Percentiles rank a stretch among this genome's conserved stretches.
Conservation (phyloP, 345 rosid genomes). For the Sisymbrium altissimum region DNA sequence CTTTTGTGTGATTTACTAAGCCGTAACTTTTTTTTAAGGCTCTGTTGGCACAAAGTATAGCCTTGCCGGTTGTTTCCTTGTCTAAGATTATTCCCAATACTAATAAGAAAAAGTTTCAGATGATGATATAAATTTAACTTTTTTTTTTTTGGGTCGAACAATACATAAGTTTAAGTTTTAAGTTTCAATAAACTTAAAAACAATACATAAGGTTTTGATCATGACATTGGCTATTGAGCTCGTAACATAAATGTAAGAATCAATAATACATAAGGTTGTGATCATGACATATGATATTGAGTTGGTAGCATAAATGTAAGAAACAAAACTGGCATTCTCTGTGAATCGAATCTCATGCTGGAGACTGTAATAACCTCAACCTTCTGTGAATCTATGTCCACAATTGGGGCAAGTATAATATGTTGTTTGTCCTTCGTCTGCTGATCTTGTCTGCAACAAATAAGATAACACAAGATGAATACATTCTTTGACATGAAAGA, state of each 20-base stretch:
- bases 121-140: neutral
- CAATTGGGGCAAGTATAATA: conserved; percentile 34
- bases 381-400: conserved; percentile 35
- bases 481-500: neutral
- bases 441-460: conserved; percentile 30
- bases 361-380: conserved; percentile 12
- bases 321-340: conserved; percentile 4
- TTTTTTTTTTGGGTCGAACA: too few species aligned
- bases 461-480: neutral
- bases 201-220: neutral
- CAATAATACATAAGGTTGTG: neutral
- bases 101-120: neutral
- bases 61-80: neutral
- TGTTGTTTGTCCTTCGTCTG: conserved; percentile 32
- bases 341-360: neutral
- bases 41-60: conserved; percentile 6
- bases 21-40: conserved; percentile 15
- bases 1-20: conserved; percentile 28
- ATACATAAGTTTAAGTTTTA: too few species aligned
- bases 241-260: neutral
- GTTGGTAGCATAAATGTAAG: neutral
- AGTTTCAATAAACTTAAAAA: neutral
- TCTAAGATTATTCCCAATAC: neutral
- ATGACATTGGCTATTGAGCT: neutral
- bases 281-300: neutral